Evolutionary conservation across 2,329 filamentous ascomycete genomes (phyloP), one percentile per base, ranked within the genome.

Genomic region (Trichophyton mentagrophytes): DNA sequence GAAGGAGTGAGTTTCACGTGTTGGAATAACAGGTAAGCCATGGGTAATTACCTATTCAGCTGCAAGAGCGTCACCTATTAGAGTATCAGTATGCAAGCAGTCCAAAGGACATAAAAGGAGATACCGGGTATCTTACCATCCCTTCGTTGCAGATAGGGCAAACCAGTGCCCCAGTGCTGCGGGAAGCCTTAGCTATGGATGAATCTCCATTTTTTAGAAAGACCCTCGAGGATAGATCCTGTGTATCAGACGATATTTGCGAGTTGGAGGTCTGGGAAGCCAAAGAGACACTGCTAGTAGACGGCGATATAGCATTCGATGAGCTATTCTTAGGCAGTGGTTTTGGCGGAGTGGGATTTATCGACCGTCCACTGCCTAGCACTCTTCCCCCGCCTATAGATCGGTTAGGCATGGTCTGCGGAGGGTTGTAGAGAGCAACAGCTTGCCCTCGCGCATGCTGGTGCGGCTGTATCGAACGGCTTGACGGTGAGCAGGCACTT

Each of bases 111-210:
- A 36, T 17, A 30, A 44, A 15, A 47, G 58, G 46, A 22, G 11
- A 27, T 3, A 27, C 3, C 15, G 4, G n/a, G 2, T 15, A 53
- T 69, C 77, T 65, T 77, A 93, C 90, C 93, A 99, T 99, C 74
- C 96, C 91, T 76, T 97, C 95, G 67, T 86, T 90, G 75, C 93
- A 99, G 71, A 99, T 99, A n/a, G 93, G 93, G 73, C 93, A 99
- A 60, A 92, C 84, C 62, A 99, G 84, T 72, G 83, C 77, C 59
- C 83, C 80, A 57, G 76, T 79, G 64, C 80, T 80, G 57, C 72
- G 72, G 17, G 73, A 73, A 57, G 75, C 74, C 60, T 76, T 74
- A 53, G 77, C 77, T 67, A 78, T 74, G 46, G 63, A 65, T 8
- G 65, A 65, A 17, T 79, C 78, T 64, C 79, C 78, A 75, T 82